Conservation (phyloP, 2,329 filamentous ascomycete species). For the Keithomyces neogunnii region DNA sequence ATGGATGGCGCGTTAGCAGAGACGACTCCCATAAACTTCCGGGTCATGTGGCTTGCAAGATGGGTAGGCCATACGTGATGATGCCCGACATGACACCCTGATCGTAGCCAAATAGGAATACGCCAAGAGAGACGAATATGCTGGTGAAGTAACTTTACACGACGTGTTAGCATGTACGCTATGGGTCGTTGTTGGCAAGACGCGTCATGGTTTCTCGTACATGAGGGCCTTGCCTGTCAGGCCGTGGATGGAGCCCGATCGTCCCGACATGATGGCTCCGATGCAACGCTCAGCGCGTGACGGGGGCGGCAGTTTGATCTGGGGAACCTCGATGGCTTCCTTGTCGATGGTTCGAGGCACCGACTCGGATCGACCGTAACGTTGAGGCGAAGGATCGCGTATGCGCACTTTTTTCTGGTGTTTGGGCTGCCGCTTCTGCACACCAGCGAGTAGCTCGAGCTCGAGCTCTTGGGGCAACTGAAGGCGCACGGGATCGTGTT, state of each 20-base stretch:
- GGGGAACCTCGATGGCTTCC: slow-evolving; percentile 77
- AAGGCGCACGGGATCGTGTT: slow-evolving; percentile 71
- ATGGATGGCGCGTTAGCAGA: not conserved
- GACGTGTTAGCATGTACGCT: not conserved
- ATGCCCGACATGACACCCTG: slow-evolving; percentile 81
- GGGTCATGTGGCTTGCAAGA: not conserved
- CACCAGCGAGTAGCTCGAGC: slow-evolving; percentile 47
- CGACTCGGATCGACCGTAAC: slow-evolving; percentile 25
- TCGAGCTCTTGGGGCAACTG: slow-evolving; percentile 60
- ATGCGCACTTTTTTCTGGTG: slow-evolving; percentile 61
- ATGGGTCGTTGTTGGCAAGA: slow-evolving; percentile 4
- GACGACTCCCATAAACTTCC: slow-evolving; percentile 10
- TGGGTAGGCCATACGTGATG: slow-evolving; percentile 45
- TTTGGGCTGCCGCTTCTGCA: slow-evolving; percentile 35
- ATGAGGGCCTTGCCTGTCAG: slow-evolving; percentile 92
- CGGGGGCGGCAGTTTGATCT: slow-evolving; percentile 53
- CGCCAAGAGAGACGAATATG: slow-evolving; percentile 78
- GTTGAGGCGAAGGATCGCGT: slow-evolving; percentile 37
- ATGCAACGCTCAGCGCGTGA: slow-evolving; percentile 61
- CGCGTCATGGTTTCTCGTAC: slow-evolving; percentile 37
- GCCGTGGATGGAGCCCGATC: slow-evolving; percentile 72
- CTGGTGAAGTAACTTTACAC: slow-evolving; percentile 79
- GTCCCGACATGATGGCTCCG: slow-evolving; percentile 78
- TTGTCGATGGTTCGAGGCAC: slow-evolving; percentile 44
- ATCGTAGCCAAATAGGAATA: slow-evolving; percentile 85